Evolutionary conservation across 2,329 filamentous ascomycete genomes (phyloP), one percentile per base, ranked within the genome.

Genomic region (Didymella pinodella): DNA sequence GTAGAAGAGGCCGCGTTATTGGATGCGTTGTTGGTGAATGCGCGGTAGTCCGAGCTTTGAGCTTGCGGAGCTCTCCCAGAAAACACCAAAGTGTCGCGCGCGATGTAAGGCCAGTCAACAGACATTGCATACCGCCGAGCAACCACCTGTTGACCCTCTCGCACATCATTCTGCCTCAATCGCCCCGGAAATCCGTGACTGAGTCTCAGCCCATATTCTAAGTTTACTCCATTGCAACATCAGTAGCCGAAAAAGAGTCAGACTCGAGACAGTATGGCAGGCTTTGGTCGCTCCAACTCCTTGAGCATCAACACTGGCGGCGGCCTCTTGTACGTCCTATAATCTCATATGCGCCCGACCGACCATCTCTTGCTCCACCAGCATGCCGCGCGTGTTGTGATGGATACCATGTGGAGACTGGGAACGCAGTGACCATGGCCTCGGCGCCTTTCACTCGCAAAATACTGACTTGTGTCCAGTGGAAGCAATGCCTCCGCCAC

Each of bases 231-330:
- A 34, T 20, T 22, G 11, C 20, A 18, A 22, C 16, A 28, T 34
- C 10, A 11, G 43, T 28, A 20, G 4, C 44, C 34, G 8, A 18
- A 45, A 45, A 40, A 22, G 40, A 31, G 26, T 11, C 22, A 36
- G 40, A 43, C 20, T 31, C 31, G 32, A 22, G 26, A 41, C 51
- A 56, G 36, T 4, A 78, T 78, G 75, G 67, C 80, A 68, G 79
- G 79, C 43, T 80, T 82, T 65, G 80, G 79, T 44, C 76, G 80
- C 46, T 82, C 80, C 25, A 82, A 82, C 67, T 81, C 79, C 57
- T 75, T 86, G 69, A 83, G 80, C 59, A 80, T 86, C 67, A 86
- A 86, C 67, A 86, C 84, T 20, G 80, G 79, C 61, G 70, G 81
- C 70, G 78, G 79, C 51, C 74, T 82, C 45, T 83, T 83, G 81